Base-by-base conservation (phyloP, 345 rosid genomes). In the Mercurialis annua region DNA sequence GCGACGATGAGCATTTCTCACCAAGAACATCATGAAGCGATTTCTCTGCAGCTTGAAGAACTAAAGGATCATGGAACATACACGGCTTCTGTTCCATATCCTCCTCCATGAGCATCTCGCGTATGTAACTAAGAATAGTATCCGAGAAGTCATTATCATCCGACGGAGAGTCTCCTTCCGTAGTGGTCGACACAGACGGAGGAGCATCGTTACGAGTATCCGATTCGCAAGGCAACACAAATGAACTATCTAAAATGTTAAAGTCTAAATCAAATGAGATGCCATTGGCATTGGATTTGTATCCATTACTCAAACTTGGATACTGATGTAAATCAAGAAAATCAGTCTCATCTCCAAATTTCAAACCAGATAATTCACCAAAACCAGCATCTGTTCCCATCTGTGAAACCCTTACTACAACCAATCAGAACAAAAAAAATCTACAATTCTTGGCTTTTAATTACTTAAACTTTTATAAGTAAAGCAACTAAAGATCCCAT, bases 91-190 rank as follows among this genome's bases (percentile, higher is more conserved):
- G 84, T 27, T 78, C 86, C 77, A 83, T 59, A 69, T 80, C 81
- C 81, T 87, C 97, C 69, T 87, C 94, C 97, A 90, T 76, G 21
- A 87, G 94, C 60, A 87, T 67, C 81, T 84, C 83, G 57, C 64
- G 83, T 18, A 90, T 80, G 74, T 84, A 87, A 73, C 68, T 83
- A 70, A 86, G 85, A 31, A 85, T 81, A 0, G 85, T 70, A 30
- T 86, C 87, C 1, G 81, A 74, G 10, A 80, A 84, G 12, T 78
- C 79, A 44, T 68, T 77, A 66, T 82, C 90, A 47, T 77, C 89
- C 6, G 81, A 78, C 78, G 92, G 81, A 9, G 84, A 77, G 59
- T 72, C 78, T 17, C 69, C 74, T 59, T 66, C 80, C 18, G 38
- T 29, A 8, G 69, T 29, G 11, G 69, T 72, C 50, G 11, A 16